These are phyloP conservation scores for Clarkia xantiana DNA, from an alignment of 345 rosid genomes.

Conservation along the genomic window DNA sequence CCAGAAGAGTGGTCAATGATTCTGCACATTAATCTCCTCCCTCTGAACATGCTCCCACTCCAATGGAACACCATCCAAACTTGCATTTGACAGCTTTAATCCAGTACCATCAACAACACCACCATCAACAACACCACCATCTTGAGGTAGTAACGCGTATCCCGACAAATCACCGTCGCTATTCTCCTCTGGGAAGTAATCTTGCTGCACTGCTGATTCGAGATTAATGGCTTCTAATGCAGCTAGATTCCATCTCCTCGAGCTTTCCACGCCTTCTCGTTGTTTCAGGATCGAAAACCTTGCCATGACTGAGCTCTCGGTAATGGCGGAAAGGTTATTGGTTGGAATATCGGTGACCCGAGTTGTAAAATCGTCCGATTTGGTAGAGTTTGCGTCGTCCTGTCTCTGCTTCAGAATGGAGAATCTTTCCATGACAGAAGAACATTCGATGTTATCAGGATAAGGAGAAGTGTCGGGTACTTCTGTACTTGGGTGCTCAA, in stretches of 20 bases:
- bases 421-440: neutral
- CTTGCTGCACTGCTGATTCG: slow-evolving; percentile 7
- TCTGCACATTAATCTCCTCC: slow-evolving; percentile 20
- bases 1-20: no score
- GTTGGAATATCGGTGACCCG: neutral
- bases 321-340: neutral
- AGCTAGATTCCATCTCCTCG: slow-evolving; percentile 10
- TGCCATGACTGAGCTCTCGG: neutral
- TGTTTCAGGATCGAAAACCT: neutral
- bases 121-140: slow-evolving; percentile 6
- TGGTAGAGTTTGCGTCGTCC: neutral
- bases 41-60: slow-evolving; percentile 72
- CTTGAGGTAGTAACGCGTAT: no score
- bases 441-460: neutral
- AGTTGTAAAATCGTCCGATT: neutral
- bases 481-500: no score
- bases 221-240: slow-evolving; percentile 1
- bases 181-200: neutral
- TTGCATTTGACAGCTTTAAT: slow-evolving; percentile 19
- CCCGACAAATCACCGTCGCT: no score
- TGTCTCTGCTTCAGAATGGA: neutral
- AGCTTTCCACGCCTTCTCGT: neutral
- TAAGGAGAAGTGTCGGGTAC: no score
- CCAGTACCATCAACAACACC: neutral
- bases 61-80: slow-evolving; percentile 24